These are phyloP conservation scores for Neurospora pannonica DNA, from an alignment of 495 filamentous ascomycete genomes.

Conservation along the genomic window DNA sequence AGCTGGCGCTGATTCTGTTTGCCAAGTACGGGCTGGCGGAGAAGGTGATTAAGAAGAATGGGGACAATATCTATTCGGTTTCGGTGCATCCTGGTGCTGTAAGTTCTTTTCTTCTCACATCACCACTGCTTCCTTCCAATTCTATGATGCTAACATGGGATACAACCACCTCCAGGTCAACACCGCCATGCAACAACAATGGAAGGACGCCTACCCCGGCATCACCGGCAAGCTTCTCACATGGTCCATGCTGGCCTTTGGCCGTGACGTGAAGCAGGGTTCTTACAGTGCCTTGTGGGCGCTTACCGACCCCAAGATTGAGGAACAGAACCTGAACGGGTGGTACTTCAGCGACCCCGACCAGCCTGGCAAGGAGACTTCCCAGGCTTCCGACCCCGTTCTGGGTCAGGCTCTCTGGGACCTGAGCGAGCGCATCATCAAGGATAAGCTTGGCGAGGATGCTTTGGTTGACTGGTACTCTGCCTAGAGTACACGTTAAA, in stretches of 20 bases:
- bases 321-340: slow-evolving; percentile 33
- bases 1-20: slow-evolving; percentile 47
- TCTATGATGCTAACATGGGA: background rate
- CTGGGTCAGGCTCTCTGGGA: slow-evolving; percentile 34
- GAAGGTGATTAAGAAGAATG: slow-evolving; percentile 32
- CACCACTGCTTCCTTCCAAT: background rate
- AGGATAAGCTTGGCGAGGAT: slow-evolving; percentile 34
- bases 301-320: slow-evolving; percentile 30
- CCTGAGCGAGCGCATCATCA: slow-evolving; percentile 31
- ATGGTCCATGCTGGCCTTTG: slow-evolving; percentile 20
- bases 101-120: too few relatives aligned
- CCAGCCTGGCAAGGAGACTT: slow-evolving; percentile 22
- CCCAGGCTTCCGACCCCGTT: slow-evolving; percentile 30
- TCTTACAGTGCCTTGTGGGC: slow-evolving; percentile 36
- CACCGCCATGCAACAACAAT: slow-evolving; percentile 38
- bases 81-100: slow-evolving; percentile 37
- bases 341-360: slow-evolving; percentile 32
- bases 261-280: slow-evolving; percentile 32
- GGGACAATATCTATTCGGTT: slow-evolving; percentile 30
- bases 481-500: background rate
- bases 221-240: slow-evolving; percentile 30
- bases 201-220: slow-evolving; percentile 39
- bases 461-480: slow-evolving; percentile 27
- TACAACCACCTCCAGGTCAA: slow-evolving; percentile 22
- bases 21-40: slow-evolving; percentile 33